phyloP scores from a whole-genome alignment of 805 yeast species.

The Yarrowia sp. region DNA sequence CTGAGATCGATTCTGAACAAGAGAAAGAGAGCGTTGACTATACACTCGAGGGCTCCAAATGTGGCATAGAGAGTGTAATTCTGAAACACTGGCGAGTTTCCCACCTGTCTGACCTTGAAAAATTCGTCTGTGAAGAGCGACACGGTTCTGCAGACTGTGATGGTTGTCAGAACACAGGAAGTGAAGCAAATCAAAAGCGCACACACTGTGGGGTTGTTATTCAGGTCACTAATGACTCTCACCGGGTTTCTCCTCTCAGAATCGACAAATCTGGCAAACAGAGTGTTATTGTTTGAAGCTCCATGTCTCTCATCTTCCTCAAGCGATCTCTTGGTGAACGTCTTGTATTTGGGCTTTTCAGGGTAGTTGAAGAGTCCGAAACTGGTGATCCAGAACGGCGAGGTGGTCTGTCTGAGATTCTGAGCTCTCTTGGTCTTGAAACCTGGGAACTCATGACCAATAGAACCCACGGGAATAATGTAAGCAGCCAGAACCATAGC shows the following conservation, averaged over 20 bases:
- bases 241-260: conserved; percentile 9
- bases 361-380: conserved; percentile 3
- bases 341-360: conserved; percentile 27
- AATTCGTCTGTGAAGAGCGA: conserved; percentile 45
- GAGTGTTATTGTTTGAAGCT: background rate
- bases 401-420: background rate
- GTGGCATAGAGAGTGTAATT: conserved; percentile 69
- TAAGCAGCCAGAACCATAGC: conserved; percentile 60
- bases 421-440: conserved; percentile 39
- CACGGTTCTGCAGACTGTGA: conserved; percentile 48
- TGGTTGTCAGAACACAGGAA: conserved; percentile 44
- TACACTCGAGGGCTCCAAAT: conserved; percentile 71
- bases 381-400: conserved; percentile 29
- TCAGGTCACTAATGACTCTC: conserved; percentile 9
- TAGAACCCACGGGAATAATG: conserved; percentile 60
- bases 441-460: conserved; percentile 52
- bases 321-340: conserved; percentile 3
- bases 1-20: conserved; percentile 74
- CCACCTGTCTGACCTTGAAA: conserved; percentile 37
- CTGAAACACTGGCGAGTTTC: conserved; percentile 56
- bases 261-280: conserved; percentile 25
- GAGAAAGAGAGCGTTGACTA: conserved; percentile 63
- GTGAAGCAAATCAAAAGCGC: conserved; percentile 42
- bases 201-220: conserved; percentile 15
- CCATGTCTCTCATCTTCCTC: conserved; percentile 7